Conservation (phyloP, 2,329 filamentous ascomycete genomes). For the Bipolaris sorokiniana region DNA sequence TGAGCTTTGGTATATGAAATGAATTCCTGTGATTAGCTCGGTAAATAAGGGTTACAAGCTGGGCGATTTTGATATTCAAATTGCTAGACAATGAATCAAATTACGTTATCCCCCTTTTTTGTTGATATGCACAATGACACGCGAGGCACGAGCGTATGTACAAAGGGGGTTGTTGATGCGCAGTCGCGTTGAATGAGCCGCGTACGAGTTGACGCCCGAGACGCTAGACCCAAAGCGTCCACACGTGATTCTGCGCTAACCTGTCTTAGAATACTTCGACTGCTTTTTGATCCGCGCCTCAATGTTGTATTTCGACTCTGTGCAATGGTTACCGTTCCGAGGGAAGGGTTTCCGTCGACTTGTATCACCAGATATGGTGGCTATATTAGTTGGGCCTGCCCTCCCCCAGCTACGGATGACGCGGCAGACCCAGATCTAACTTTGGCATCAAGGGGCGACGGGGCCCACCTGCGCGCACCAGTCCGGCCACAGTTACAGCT, state of each 20-base stretch:
- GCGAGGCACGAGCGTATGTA: not conserved
- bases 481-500: constrained; percentile 24
- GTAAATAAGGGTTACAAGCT: not conserved
- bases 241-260: constrained; percentile 1
- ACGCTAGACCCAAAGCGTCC: not conserved
- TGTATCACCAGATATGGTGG: not conserved
- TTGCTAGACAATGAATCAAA: not conserved
- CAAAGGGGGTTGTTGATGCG: not conserved
- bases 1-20: not conserved
- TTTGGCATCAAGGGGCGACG: constrained; percentile 11
- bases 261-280: not conserved
- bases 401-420: constrained; percentile 15
- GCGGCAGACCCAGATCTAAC: constrained; percentile 25
- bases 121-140: not conserved
- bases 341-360: not conserved
- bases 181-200: constrained; percentile 1
- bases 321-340: not conserved
- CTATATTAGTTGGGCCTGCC: not conserved
- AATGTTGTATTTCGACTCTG: not conserved
- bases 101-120: not conserved
- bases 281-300: not conserved
- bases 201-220: not conserved
- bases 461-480: constrained; percentile 23
- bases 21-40: not conserved
- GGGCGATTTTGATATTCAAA: not conserved